These are phyloP conservation scores for Epichloe sylvatica DNA, from an alignment of 2,329 filamentous ascomycete species.

Conservation along the genomic window DNA sequence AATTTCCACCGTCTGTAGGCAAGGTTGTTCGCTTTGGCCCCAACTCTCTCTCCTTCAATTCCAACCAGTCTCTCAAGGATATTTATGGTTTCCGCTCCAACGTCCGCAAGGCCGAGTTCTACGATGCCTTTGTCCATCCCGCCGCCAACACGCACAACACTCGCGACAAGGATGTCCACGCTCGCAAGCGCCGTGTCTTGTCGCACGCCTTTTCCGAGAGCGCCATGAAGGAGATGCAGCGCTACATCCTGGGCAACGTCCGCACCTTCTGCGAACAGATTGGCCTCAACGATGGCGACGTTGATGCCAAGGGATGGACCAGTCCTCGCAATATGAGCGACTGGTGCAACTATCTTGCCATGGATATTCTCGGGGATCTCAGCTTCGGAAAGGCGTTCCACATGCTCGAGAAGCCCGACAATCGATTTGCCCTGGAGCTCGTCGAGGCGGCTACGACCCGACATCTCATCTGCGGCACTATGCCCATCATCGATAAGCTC, in stretches of 20 bases:
- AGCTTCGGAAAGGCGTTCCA: constrained; percentile 49
- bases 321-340: constrained; percentile 46
- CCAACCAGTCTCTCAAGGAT: constrained; percentile 49
- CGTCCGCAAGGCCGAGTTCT: constrained; percentile 56
- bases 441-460: constrained; percentile 54
- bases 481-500: constrained; percentile 53
- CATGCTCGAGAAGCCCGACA: constrained; percentile 44
- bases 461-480: constrained; percentile 58
- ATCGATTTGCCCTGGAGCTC: constrained; percentile 52
- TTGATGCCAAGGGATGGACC: constrained; percentile 42
- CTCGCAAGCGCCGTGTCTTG: constrained; percentile 56
- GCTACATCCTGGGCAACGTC: constrained; percentile 51
- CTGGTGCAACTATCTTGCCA: constrained; percentile 48
- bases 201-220: constrained; percentile 58
- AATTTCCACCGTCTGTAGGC: constrained; percentile 23
- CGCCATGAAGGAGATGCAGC: constrained; percentile 54
- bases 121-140: constrained; percentile 58
- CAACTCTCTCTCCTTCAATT: constrained; percentile 66
- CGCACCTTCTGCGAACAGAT: constrained; percentile 51
- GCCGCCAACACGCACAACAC: constrained; percentile 60
- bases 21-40: constrained; percentile 65
- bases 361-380: constrained; percentile 48
- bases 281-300: constrained; percentile 25
- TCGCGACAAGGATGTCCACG: constrained; percentile 54
- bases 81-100: constrained; percentile 52